Base-by-base conservation (phyloP, 345 rosid species). In the Raphanus sativus region DNA sequence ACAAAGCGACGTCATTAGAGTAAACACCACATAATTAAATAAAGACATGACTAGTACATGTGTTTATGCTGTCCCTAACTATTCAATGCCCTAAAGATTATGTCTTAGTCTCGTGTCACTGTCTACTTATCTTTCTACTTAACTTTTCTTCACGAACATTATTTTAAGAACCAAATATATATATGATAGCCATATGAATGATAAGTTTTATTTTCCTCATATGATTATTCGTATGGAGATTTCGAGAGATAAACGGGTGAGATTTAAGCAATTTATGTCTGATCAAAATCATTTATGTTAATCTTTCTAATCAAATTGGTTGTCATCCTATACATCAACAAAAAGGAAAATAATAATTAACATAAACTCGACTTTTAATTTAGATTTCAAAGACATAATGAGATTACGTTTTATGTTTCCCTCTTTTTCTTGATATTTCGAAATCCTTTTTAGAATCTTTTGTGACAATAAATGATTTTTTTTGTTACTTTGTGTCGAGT, bases 21-120 rank as follows among this genome's bases (percentile, higher is more conserved):
- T 62, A 56, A 55, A 79, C 73, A 83, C 74, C 70, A 70, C 81
- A 77, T 64, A 70, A 66, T 65, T 65, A 73, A 69, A 55, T 48
- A 77, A 61, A 55, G 62, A 82, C 69, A 70, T 63, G 74, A 79
- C 65, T 66, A 66, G 73, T 79, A 76, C 80, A 80, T 80, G 73
- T 80, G 83, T 75, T 75, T 75, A 75, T 75, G 72, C 67, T 80
- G 79, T 80, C 83, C 8, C 76, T 75, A 70, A 80, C 71, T 80
- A 80, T 64, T 64, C 42, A 65, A 70, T 32, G 29, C 62, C 80
- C 42, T 58, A 32, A 64, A 63, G 76, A 80, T 75, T 65, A 30
- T 65, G 83, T 80, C 80, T 70, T 48, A 75, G 69, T 75, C 76
- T 70, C 58, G 16, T n/a, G 76, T 75, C 83, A 75, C 13, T 70